Percentiles rank a stretch among this genome's conserved stretches.
phyloP scores from a whole-genome alignment of 371 early-diverging fungal genomes.

The Dichotomocladium elegans region DNA sequence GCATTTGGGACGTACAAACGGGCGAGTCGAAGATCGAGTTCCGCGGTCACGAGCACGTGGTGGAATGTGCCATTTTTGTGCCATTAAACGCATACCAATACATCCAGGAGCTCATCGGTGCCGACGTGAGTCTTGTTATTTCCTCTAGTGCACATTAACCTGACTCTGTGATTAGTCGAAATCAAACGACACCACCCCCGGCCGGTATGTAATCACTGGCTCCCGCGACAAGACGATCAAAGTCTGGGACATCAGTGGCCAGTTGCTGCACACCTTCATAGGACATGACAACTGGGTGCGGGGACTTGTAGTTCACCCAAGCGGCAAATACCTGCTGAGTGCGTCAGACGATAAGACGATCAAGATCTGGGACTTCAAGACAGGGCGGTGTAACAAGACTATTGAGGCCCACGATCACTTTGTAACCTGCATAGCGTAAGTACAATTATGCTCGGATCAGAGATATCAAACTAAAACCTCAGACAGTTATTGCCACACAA shows the following conservation, averaged over 20 bases:
- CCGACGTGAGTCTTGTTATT: constrained; percentile 35
- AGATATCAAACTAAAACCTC: too few species aligned
- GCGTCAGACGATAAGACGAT: constrained; percentile 87
- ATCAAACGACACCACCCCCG: constrained; percentile 51
- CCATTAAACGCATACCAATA: constrained; percentile 62
- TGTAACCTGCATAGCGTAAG: constrained; percentile 75
- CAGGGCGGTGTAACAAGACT: constrained; percentile 78
- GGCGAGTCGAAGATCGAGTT: constrained; percentile 77
- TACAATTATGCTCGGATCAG: too few species aligned
- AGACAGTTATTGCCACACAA: constrained; percentile 41
- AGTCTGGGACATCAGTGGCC: constrained; percentile 80
- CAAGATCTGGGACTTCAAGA: constrained; percentile 84
- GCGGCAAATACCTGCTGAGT: constrained; percentile 76
- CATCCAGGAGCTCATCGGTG: constrained; percentile 68
- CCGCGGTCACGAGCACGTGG: constrained; percentile 91
- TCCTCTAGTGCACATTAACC: constrained; percentile 2
- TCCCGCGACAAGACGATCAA: constrained; percentile 89
- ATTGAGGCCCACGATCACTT: constrained; percentile 87
- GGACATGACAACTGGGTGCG: constrained; percentile 98
- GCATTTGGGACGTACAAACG: constrained; percentile 72
- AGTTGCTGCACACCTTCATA: constrained; percentile 47
- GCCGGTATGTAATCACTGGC: constrained; percentile 76
- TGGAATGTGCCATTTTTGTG: constrained; percentile 87
- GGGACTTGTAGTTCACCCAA: constrained; percentile 78
- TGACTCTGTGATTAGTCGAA: constrained; percentile 28